Conservation (phyloP, 768 basidiomycete genomes). For the Myochromella boudieri region DNA sequence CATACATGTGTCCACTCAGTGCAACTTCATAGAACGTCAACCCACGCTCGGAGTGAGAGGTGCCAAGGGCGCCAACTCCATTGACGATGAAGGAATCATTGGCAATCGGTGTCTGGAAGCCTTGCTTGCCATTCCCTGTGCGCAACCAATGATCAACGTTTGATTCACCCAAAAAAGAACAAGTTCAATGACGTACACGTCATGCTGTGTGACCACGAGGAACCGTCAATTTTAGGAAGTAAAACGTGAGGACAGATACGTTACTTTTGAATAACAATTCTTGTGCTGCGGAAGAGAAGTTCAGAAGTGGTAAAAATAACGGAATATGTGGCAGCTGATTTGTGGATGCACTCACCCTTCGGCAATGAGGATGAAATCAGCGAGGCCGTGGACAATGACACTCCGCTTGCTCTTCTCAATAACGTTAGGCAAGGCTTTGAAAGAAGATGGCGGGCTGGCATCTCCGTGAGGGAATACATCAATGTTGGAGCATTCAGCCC, state of each 20-base stretch:
- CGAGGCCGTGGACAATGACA: constrained; percentile 72
- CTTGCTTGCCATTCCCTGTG: constrained; percentile 62
- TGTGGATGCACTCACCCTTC: constrained; percentile 55
- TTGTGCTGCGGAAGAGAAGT: constrained; percentile 35
- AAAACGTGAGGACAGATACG: constrained; percentile 11
- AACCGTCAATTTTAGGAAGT: not conserved
- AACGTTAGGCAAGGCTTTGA: constrained; percentile 68
- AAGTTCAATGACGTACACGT: constrained; percentile 31
- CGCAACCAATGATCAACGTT: not conserved
- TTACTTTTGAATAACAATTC: constrained; percentile 67
- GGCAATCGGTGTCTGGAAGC: constrained; percentile 68
- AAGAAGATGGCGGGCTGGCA: constrained; percentile 56
- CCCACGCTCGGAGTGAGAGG: constrained; percentile 63
- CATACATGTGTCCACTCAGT: constrained; percentile 73
- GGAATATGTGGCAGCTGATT: too few species aligned
- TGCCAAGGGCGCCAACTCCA: constrained; percentile 67
- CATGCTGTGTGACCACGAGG: constrained; percentile 32
- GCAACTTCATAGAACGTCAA: constrained; percentile 67
- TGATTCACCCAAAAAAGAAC: not conserved
- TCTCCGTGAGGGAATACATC: constrained; percentile 66
- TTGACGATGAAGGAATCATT: constrained; percentile 71
- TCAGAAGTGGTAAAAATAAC: not conserved
- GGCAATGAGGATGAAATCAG: constrained; percentile 72
- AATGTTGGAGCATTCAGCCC: constrained; percentile 62
- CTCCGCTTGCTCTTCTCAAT: constrained; percentile 72